Conservation (phyloP, 2,329 filamentous ascomycete genomes). For the Neonectria magnoliae region DNA sequence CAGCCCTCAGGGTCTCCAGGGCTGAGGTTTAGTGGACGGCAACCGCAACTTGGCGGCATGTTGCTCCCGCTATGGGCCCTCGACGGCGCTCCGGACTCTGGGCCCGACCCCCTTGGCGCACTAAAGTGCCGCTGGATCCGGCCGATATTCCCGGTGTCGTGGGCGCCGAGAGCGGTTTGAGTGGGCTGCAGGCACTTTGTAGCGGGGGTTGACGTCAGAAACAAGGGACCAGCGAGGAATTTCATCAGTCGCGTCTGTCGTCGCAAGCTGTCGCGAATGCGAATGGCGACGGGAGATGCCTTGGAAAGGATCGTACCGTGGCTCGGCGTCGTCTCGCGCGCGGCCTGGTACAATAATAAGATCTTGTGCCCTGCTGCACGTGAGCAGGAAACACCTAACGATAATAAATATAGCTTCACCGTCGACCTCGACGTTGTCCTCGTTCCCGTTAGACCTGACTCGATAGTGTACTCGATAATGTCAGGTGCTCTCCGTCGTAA, state of each 20-base stretch:
- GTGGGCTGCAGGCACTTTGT: neutral
- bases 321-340: neutral
- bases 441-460: slow-evolving; percentile 3
- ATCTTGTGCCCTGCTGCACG: neutral
- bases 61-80: slow-evolving; percentile 10
- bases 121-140: slow-evolving; percentile 27
- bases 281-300: neutral
- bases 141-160: neutral
- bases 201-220: slow-evolving; percentile 37
- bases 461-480: slow-evolving; percentile 16
- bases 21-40: neutral
- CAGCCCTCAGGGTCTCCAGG: neutral
- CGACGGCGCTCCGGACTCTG: neutral
- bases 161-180: neutral
- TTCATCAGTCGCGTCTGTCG: neutral
- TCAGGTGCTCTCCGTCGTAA: slow-evolving; percentile 20
- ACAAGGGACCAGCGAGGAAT: neutral
- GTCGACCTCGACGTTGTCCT: neutral
- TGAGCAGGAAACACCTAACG: neutral
- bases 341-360: neutral
- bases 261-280: neutral
- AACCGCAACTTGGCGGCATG: slow-evolving; percentile 2
- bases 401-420: neutral
- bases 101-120: slow-evolving; percentile 15
- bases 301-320: neutral